Evolutionary conservation across 257 asterid species (phyloP), one percentile per base, ranked within the genome.

Genomic region (Paraleonurus japonicus): DNA sequence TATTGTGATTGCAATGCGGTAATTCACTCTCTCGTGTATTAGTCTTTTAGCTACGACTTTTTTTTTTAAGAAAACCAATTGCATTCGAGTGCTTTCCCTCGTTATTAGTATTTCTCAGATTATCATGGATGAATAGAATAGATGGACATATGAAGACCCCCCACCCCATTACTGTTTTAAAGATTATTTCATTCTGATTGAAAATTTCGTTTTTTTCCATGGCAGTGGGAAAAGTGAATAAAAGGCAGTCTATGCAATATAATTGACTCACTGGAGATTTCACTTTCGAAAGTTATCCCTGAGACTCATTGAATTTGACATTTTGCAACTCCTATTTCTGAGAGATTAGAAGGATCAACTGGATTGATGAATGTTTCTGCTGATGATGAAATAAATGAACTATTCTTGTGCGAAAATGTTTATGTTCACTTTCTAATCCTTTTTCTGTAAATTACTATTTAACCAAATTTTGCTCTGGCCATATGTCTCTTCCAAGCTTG

Each of bases 351-450:
- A 61, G 10, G 51, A 43, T 27, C 2, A 28, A 7, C 20, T 26
- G 41, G 20, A 45, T 61, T 4, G 35, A 22, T 22, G 32, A 48
- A 27, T 43, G 13, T 72, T 50, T 22, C 27, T 20, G 69, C 17
- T 27, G 71, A 27, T 54, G 41, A 69, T 69, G 61, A 62, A 20
- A 76, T 76, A 51, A 50, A 8, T 30, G 33, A 61, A 76, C n/a
- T 53, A 30, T 20, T 53, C 50, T 61, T 62, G 58, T 43, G 57
- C n/a, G 23, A 67, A 47, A 32, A 37, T 57, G 43, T 51, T 37
- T n/a, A 48, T 35, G 33, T 11, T 67, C 10, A 12, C 24, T 10
- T 43, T 23, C 48, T 3, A 15, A 30, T 28, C 6, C 23, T 30
- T 47, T 10, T 54, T 73, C 50, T 45, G 62, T 62, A 48, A 41